A percentile compares a stretch with the other conserved stretches of the same genome.
These are phyloP conservation scores for Actinidia polygama DNA, from an alignment of 179 eudicot species.

Conservation along the genomic window DNA sequence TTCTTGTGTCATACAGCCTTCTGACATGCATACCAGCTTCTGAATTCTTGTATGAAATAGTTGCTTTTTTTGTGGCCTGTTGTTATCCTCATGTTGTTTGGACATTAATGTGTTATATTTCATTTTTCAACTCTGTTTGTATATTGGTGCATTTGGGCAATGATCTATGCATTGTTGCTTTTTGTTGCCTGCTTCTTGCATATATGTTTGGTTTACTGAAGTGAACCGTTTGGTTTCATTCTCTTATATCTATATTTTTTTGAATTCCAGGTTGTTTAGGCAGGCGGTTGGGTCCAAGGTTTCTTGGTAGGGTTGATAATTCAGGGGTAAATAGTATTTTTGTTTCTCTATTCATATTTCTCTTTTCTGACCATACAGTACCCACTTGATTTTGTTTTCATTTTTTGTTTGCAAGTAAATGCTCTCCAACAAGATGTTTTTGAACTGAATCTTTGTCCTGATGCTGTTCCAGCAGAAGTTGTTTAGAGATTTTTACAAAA, in stretches of 20 bases:
- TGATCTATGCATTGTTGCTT: not conserved
- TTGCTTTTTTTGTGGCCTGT: not conserved
- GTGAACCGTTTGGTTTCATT: not conserved
- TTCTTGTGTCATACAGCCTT: not conserved
- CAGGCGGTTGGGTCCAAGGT: constrained; percentile 89
- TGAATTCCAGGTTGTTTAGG: constrained; percentile 89
- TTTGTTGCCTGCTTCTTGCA: not conserved
- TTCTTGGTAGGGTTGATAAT: constrained; percentile 82
- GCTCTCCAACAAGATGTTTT: not conserved
- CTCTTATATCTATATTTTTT: constrained; percentile 1
- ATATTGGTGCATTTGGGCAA: not conserved
- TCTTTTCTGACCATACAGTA: not conserved
- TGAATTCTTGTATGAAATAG: not conserved
- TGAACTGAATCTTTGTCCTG: constrained; percentile 18
- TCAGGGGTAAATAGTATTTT: constrained; percentile 68
- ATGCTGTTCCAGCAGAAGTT: constrained; percentile 57
- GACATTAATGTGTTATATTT: not conserved
- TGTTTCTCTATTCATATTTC: not conserved
- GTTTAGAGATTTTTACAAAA: constrained; percentile 81
- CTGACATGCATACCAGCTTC: not conserved
- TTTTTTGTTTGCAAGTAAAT: constrained; percentile 12
- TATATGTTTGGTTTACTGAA: not conserved
- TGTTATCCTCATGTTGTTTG: not conserved
- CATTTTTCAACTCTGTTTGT: not conserved
- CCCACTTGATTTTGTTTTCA: not conserved